Percentiles rank a stretch among this genome's conserved stretches.
These are phyloP conservation scores for Crotalaria pallida DNA, from an alignment of 306 rosid genomes.

Conservation along the genomic window DNA sequence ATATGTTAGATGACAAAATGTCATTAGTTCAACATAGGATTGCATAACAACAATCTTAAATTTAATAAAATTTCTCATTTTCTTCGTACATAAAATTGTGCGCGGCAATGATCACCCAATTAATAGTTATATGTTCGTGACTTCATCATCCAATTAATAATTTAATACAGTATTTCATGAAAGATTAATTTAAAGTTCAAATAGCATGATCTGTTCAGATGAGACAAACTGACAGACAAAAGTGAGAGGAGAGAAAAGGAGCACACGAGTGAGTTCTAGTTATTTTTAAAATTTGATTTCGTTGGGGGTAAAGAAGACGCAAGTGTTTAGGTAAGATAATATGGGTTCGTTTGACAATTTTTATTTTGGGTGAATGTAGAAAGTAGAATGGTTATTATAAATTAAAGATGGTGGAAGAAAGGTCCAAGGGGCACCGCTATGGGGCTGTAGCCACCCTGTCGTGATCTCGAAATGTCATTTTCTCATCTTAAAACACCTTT, in stretches of 20 bases:
- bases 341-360: background rate
- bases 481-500: conserved; percentile 56
- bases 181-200: conserved; percentile 18
- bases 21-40: no score
- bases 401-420: conserved; percentile 36
- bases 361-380: background rate
- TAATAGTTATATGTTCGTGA: background rate
- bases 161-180: background rate
- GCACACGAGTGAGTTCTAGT: background rate
- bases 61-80: no score
- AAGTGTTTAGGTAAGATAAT: conserved; percentile 29
- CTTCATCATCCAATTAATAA: background rate
- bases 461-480: conserved; percentile 55
- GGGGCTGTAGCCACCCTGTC: conserved; percentile 86
- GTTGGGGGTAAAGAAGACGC: background rate
- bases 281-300: background rate
- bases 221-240: background rate
- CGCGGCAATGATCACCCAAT: no score
- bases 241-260: background rate
- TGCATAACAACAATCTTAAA: no score
- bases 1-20: no score
- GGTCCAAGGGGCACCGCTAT: conserved; percentile 77
- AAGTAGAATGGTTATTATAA: background rate
- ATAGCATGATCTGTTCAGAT: conserved; percentile 9
- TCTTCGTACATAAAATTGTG: no score